Evolutionary conservation across 73 alveolate species (phyloP), one percentile per base, ranked within the genome.

Genomic region (Uronychia binucleata): DNA sequence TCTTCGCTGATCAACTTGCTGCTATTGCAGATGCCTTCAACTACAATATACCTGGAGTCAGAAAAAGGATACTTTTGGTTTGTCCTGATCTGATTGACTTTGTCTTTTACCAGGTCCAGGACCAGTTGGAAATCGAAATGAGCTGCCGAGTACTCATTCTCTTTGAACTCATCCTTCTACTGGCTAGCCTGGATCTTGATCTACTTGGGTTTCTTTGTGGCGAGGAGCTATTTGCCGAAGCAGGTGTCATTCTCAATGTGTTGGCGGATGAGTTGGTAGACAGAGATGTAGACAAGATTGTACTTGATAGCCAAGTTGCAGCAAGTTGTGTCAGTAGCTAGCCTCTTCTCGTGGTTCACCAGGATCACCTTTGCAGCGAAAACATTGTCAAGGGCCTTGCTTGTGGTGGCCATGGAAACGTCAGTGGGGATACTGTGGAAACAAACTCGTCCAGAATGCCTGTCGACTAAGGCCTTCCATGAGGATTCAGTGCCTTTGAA

Each of bases 81-180:
- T 26, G 84, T 34, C 28, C 86, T 57, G 28, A 77, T 77, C 29
- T 76, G 79, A 30, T 75, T 77, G 59, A 88, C 59, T n/a, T 84
- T 88, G 30, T 78, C 78, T 34, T 82, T 74, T 30, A 88, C 46
- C 28, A 82, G 60, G 26, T 67, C 81, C 26, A 82, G 75, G 26
- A 88, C 94, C 1, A 88, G 86, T 13, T 77, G 77, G n/a, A 83
- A 85, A 67, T 83, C 90, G 58, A 77, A 88, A 34, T 88, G 94
- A 31, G 58, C 94, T 0, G 94, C 91, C 1, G 91, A 83, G 80
- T 83, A 88, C 11, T 88, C 94, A 76, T 28, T 30, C 35, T 88
- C 94, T 19, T 81, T 31, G 94, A 88, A 88, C 81, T 88, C 94
- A 58, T 88, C 94, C 81, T 83, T 88, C 26, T 81, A 78, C 30